A percentile compares a stretch with the other conserved stretches of the same genome.
Evolutionary conservation across 257 asterid species (phyloP).

Genomic region (Eustoma russellianum): DNA sequence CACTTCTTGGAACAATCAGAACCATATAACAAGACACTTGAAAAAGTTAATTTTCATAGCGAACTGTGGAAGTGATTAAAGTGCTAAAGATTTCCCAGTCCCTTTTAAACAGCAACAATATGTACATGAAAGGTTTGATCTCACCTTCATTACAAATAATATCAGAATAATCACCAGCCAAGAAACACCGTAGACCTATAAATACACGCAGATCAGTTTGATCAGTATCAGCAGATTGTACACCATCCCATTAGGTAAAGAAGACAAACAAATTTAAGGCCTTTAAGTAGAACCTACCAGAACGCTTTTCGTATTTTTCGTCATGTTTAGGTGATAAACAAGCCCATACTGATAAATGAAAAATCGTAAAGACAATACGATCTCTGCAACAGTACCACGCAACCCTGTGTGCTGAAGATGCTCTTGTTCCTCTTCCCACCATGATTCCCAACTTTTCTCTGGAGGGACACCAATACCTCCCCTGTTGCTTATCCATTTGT

Average conservation of each 20-base stretch:
- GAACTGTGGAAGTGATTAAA: too few species aligned
- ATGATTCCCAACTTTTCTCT: constrained; percentile 98
- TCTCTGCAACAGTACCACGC: constrained; percentile 79
- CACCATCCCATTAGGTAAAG: constrained; percentile 1
- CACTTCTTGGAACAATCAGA: too few species aligned
- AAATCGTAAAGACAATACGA: constrained; percentile 63
- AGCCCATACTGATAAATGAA: constrained; percentile 94
- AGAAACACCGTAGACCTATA: constrained; percentile 85
- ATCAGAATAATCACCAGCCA: constrained; percentile 85
- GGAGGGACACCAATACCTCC: constrained; percentile 99
- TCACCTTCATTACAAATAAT: constrained; percentile 94
- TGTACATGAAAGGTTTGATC: background rate
- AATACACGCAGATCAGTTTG: constrained; percentile 11
- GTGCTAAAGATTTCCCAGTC: too few species aligned
- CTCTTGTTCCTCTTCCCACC: constrained; percentile 99
- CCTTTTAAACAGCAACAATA: too few species aligned
- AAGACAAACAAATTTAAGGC: constrained; percentile 1
- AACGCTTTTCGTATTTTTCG: constrained; percentile 42
- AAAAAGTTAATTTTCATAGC: too few species aligned
- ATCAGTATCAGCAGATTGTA: constrained; percentile 4
- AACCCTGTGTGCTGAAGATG: constrained; percentile 89
- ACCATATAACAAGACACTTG: too few species aligned
- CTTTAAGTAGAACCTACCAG: constrained; percentile 42
- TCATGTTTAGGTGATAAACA: constrained; percentile 78
- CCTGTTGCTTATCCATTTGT: constrained; percentile 89